Evolutionary conservation across 2,329 filamentous ascomycete genomes (phyloP), one percentile per base, ranked within the genome.

Genomic region (Penicillium vulpinum): DNA sequence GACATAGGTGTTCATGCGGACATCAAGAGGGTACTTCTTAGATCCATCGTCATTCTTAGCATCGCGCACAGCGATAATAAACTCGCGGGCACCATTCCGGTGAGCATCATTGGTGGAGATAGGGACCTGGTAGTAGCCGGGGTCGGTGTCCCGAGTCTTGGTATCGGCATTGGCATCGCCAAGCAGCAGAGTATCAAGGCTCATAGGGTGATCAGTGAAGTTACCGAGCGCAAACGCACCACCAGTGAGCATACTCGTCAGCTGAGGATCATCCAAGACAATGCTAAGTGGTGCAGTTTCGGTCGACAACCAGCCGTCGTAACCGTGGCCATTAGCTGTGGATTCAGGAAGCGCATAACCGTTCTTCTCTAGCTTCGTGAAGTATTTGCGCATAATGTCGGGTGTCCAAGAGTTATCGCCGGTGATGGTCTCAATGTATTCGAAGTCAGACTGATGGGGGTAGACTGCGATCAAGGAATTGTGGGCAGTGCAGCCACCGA

Each of bases 401-500:
- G 84, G 73, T 0, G 75, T 71, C 85, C 85, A 88, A 0, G 82
- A 83, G 2, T 70, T 62, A 63, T 89, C 86, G 5, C 85, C 85
- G 3, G 86, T 88, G 29, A 87, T 65, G 11, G 72, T 70, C 4
- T 79, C 80, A 55, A 88, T 82, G 63, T 81, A 72, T 44, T 85
- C 76, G 72, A 83, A 88, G 70, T 88, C 86, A 26, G 78, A 81
- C 48, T 82, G 77, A 55, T 84, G 79, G 0, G 86, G 85, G 57
- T 85, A 81, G 26, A 87, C 75, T 16, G 81, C 77, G 47, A 88
- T 81, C 44, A 86, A 71, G 8, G 84, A 85, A 43, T 87, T 85
- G 72, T 89, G 86, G 5, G 81, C 79, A 1, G 83, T 81, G 70
- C 84, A 86, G 5, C 84, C 84, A 51, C 84, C 83, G 0, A 86